These are phyloP conservation scores for Berberis thunbergii DNA, from an alignment of 164 flowering plant genomes.

Conservation along the genomic window DNA sequence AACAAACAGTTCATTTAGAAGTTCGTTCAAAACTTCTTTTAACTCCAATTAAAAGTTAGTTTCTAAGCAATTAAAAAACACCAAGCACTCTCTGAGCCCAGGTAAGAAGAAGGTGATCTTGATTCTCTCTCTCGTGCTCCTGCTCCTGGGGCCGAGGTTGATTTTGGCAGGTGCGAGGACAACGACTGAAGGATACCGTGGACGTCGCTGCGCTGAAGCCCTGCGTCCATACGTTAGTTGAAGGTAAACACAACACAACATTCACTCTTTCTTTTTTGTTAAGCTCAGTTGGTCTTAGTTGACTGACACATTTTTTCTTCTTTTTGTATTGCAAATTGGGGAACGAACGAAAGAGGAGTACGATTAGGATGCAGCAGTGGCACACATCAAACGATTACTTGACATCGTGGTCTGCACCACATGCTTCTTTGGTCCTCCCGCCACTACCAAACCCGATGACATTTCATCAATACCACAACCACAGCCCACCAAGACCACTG, in stretches of 20 bases:
- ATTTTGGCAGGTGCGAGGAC: conserved; percentile 66
- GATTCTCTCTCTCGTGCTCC: too few species aligned
- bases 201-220: conserved; percentile 93
- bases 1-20: too few species aligned
- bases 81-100: too few species aligned
- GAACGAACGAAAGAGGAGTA: conserved; percentile 99
- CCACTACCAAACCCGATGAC: not conserved
- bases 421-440: conserved; percentile 51
- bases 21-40: too few species aligned
- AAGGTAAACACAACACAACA: conserved; percentile 36
- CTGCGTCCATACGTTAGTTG: conserved; percentile 49
- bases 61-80: too few species aligned
- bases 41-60: too few species aligned
- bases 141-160: too few species aligned
- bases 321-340: not conserved
- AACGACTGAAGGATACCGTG: conserved; percentile 64
- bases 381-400: conserved; percentile 78
- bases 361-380: conserved; percentile 62
- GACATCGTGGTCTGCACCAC: conserved; percentile 91
- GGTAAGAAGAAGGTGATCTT: too few species aligned
- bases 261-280: too few species aligned
- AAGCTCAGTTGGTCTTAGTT: too few species aligned
- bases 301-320: too few species aligned
- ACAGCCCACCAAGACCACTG: conserved; percentile 22
- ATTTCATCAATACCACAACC: too few species aligned